Conservation (phyloP, 768 basidiomycete species). For the Pleurotus ostreatus region DNA sequence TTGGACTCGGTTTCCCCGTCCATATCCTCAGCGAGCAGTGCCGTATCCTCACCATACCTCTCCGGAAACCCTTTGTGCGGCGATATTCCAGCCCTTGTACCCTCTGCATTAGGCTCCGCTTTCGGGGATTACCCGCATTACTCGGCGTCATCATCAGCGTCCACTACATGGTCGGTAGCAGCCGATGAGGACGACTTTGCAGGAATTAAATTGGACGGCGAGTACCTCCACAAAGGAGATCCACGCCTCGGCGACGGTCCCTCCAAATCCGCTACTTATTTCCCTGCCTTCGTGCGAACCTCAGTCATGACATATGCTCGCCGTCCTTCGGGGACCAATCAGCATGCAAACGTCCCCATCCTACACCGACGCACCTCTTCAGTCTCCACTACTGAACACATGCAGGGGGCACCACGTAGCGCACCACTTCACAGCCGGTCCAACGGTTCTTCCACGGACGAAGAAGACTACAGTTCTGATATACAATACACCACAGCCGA, state of each 20-base stretch:
- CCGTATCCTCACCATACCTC: conserved; percentile 64
- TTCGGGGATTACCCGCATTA: conserved; percentile 46
- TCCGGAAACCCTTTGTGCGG: conserved; percentile 41
- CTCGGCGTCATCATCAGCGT: conserved; percentile 62
- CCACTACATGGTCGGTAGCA: conserved; percentile 60
- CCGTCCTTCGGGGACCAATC: conserved; percentile 68
- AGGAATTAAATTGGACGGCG: conserved; percentile 27
- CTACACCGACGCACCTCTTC: conserved; percentile 54
- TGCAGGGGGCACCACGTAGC: conserved; percentile 37
- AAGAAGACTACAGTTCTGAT: conserved; percentile 37
- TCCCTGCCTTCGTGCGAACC: conserved; percentile 27
- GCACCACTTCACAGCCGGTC: conserved; percentile 35
- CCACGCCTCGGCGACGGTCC: conserved; percentile 36
- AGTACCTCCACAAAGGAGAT: conserved; percentile 38
- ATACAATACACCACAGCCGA: conserved; percentile 25
- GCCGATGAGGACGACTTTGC: conserved; percentile 63
- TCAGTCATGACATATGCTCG: conserved; percentile 63
- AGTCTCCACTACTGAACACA: conserved; percentile 30
- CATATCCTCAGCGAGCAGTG: conserved; percentile 63
- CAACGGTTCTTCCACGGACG: conserved; percentile 35
- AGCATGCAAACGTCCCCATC: conserved; percentile 54
- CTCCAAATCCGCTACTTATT: conserved; percentile 37
- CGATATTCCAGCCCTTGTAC: conserved; percentile 66
- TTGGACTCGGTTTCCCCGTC: conserved; percentile 64
- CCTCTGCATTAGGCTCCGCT: conserved; percentile 59